Conservation (phyloP, 2,329 filamentous ascomycete species). For the Trichoderma hamatum region DNA sequence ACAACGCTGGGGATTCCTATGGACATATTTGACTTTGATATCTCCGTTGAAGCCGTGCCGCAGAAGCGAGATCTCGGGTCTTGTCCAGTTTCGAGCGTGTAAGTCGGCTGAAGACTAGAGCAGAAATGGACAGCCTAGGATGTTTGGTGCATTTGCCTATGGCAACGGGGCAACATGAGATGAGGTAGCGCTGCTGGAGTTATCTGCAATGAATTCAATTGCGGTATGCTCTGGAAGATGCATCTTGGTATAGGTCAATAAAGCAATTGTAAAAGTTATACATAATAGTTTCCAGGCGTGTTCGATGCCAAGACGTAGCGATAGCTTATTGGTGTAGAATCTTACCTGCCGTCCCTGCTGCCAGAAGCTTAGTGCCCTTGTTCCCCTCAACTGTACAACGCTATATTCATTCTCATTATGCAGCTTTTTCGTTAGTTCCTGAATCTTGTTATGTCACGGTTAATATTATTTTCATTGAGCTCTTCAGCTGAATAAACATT, state of each 20-base stretch:
- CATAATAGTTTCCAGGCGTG: not conserved
- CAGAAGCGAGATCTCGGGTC: slow-evolving; percentile 32
- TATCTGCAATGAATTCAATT: not conserved
- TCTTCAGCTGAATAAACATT: not conserved
- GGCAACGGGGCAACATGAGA: not conserved
- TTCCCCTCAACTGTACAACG: not conserved
- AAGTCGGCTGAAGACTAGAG: not conserved
- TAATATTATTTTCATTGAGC: not conserved
- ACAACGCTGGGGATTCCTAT: slow-evolving; percentile 87
- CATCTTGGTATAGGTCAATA: not conserved
- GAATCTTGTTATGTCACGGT: not conserved
- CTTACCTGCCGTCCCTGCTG: not conserved
- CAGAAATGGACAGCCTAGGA: not conserved
- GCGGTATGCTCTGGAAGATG: not conserved
- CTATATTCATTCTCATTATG: not conserved
- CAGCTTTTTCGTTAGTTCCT: not conserved
- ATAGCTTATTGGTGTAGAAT: slow-evolving; percentile 20
- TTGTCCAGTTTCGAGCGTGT: slow-evolving; percentile 30
- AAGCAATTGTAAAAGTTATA: not conserved
- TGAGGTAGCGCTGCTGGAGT: not conserved
- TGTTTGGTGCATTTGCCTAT: not conserved
- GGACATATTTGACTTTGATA: slow-evolving; percentile 95
- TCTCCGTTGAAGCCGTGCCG: slow-evolving; percentile 50
- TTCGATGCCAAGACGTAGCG: not conserved
- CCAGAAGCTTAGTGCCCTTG: slow-evolving; percentile 1